Base-by-base conservation (phyloP, 352 stramenopile genomes). In the Phytophthora citrophthora region DNA sequence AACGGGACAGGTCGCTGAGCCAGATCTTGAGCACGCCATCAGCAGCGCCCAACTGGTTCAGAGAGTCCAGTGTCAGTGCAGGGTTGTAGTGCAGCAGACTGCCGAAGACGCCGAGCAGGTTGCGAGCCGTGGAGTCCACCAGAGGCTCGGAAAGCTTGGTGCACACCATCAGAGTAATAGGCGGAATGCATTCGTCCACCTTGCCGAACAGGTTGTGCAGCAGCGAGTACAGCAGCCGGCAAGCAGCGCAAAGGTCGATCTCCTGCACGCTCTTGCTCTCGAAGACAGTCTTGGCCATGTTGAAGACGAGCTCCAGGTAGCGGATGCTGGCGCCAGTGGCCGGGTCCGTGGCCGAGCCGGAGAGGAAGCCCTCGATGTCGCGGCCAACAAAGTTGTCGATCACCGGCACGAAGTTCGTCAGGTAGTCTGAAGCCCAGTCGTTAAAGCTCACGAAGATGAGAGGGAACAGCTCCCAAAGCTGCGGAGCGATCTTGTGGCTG, bases 311-410 rank as follows among this genome's bases (percentile, higher is more conserved):
- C 61, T 95, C 85, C 12, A 95, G 56, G 70, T 92, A 95, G 10
- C 79, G 80, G 31, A 91, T 60, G 20, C 57, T 78, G 26, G 54
- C 68, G 15, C 81, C 81, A 3, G 70, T 79, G 5, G 46, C 63
- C 4, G 77, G 71, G 51, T 87, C 74, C 1, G 79, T 83, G 13
- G 51, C 70, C 6, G 77, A 72, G 18, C 85, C 82, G 0, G 79
- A 61, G 23, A 93, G 55, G 56, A 95, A 93, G 24, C 77, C 81
- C 13, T 90, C 81, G 4, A 90, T 79, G 65, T 94, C 83, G 32
- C 87, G 82, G 18, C 81, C 83, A 0, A 99, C 97, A 68, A 97
- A 99, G 72, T 98, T 99, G 72, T 99, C 96, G 36, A 99, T 90
- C 32, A 98, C 95, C 2, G 86, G 88, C 48, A 97, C 92, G 68